A percentile compares a stretch with the other conserved stretches of the same genome.
These are phyloP conservation scores for Pythium rhizo-oryzae DNA, from an alignment of 352 stramenopile species.

Conservation along the genomic window DNA sequence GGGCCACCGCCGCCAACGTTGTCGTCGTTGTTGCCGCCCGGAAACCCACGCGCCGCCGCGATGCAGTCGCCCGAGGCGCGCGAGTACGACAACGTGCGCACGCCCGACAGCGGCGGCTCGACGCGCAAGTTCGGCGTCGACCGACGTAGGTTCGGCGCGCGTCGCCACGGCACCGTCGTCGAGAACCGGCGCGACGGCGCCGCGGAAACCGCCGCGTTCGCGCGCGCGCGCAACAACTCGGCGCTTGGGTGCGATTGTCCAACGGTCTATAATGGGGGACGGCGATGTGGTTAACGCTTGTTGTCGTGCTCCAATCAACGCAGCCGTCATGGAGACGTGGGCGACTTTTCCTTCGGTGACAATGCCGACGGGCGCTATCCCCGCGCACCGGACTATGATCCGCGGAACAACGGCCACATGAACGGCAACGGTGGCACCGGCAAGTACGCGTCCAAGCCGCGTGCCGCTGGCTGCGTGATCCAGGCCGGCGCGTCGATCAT, in stretches of 20 bases:
- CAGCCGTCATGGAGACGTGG: not conserved
- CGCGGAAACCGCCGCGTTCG: slow-evolving; percentile 17
- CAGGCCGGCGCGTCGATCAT: slow-evolving; percentile 14
- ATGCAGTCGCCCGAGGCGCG: slow-evolving; percentile 22
- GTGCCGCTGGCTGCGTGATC: not conserved
- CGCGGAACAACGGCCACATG: not conserved
- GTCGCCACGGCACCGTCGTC: not conserved
- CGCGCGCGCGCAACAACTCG: slow-evolving; percentile 1
- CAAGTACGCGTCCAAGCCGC: slow-evolving; percentile 17
- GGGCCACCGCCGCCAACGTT: slow-evolving; percentile 3
- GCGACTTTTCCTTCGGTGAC: slow-evolving; percentile 7
- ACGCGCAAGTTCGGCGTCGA: slow-evolving; percentile 25
- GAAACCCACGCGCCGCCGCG: too few species aligned
- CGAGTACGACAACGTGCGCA: slow-evolving; percentile 26
- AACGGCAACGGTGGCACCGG: not conserved
- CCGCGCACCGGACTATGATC: not conserved
- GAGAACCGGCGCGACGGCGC: slow-evolving; percentile 25
- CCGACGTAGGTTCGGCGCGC: slow-evolving; percentile 12
- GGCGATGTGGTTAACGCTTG: too few species aligned
- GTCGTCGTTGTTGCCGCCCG: not conserved
- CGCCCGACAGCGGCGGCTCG: slow-evolving; percentile 19
- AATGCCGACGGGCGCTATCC: not conserved
- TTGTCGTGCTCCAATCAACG: too few species aligned
- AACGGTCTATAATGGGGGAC: too few species aligned
- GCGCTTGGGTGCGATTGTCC: not conserved